A percentile compares a stretch with the other conserved stretches of the same genome.
Conservation (phyloP, 164 flowering plant species). For the Vitis rupestris region DNA sequence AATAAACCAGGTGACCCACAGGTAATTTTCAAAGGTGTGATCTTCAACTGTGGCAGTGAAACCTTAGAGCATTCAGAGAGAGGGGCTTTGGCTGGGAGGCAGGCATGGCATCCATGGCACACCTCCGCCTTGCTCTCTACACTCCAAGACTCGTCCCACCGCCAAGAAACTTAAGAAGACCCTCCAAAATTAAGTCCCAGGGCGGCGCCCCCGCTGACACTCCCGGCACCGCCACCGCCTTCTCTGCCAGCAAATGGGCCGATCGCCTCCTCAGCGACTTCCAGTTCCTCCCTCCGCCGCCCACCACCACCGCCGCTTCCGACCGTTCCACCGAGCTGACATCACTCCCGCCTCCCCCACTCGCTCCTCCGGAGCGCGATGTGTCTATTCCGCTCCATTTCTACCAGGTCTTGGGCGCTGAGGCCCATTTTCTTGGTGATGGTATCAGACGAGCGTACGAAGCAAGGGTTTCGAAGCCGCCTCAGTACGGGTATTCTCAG, state of each 20-base stretch:
- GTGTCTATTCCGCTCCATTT: conserved; percentile 76
- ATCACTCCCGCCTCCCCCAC: conserved; percentile 27
- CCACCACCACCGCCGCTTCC: conserved; percentile 27
- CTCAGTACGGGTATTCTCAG: conserved; percentile 76
- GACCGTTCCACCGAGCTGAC: conserved; percentile 10
- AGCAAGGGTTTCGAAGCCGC: conserved; percentile 80
- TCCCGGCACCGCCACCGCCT: conserved; percentile 21
- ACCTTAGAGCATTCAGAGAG: too few relatives aligned
- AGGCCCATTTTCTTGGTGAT: conserved; percentile 81
- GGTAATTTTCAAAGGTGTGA: too few relatives aligned
- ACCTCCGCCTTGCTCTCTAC: conserved; percentile 33
- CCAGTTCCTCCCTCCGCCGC: conserved; percentile 38
- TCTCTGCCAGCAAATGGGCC: conserved; percentile 89
- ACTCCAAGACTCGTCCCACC: conserved; percentile 12
- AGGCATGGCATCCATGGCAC: conserved; percentile 43
- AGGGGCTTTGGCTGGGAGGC: too few relatives aligned
- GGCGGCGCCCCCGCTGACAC: neutral
- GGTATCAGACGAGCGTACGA: conserved; percentile 84
- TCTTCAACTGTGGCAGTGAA: too few relatives aligned
- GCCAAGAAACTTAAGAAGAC: conserved; percentile 6
- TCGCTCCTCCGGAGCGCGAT: conserved; percentile 50
- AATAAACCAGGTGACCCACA: too few relatives aligned
- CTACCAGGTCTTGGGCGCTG: conserved; percentile 82
- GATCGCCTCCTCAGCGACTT: conserved; percentile 92
- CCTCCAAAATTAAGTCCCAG: conserved; percentile 11